phyloP scores from a whole-genome alignment of 192 early-diverging fungal species.

The Allomyces arbusculus region DNA sequence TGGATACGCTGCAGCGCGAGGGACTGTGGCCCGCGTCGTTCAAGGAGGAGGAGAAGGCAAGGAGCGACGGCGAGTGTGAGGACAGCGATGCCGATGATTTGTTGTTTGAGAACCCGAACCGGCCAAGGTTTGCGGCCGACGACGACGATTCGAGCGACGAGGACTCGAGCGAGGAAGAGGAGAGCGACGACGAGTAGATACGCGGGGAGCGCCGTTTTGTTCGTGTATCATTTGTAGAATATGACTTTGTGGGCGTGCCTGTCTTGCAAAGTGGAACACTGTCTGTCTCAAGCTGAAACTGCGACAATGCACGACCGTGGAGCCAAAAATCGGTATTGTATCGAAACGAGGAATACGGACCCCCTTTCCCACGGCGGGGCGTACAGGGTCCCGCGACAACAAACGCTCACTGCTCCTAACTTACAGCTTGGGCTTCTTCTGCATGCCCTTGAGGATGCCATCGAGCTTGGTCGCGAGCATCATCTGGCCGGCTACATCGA shows the following conservation, averaged over 20 bases:
- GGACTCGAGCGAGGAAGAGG: slow-evolving; percentile 11
- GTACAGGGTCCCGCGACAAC: too few species aligned
- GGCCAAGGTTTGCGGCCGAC: slow-evolving; percentile 23
- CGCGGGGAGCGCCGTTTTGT: too few species aligned
- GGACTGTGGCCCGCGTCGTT: slow-evolving; percentile 28
- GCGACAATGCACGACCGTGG: too few species aligned
- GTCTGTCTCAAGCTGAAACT: too few species aligned
- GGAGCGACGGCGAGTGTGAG: slow-evolving; percentile 5
- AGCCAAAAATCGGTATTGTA: too few species aligned
- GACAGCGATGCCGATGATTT: slow-evolving; percentile 24
- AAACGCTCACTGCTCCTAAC: not conserved
- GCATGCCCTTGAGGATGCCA: not conserved
- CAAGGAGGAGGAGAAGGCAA: slow-evolving; percentile 4
- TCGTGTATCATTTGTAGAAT: too few species aligned
- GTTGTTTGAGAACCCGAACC: slow-evolving; percentile 39
- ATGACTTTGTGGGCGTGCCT: too few species aligned
- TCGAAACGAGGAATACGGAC: too few species aligned
- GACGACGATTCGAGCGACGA: slow-evolving; percentile 18
- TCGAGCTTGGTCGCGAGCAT: slow-evolving; percentile 12
- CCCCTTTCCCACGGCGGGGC: too few species aligned
- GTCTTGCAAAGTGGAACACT: too few species aligned
- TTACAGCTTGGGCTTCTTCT: not conserved
- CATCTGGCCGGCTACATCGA: not conserved
- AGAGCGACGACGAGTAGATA: not conserved
- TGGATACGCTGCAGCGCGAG: slow-evolving; percentile 40